Evolutionary conservation across 2,329 filamentous ascomycete species (phyloP).

Genomic region (Cladobotryum protrusum): DNA sequence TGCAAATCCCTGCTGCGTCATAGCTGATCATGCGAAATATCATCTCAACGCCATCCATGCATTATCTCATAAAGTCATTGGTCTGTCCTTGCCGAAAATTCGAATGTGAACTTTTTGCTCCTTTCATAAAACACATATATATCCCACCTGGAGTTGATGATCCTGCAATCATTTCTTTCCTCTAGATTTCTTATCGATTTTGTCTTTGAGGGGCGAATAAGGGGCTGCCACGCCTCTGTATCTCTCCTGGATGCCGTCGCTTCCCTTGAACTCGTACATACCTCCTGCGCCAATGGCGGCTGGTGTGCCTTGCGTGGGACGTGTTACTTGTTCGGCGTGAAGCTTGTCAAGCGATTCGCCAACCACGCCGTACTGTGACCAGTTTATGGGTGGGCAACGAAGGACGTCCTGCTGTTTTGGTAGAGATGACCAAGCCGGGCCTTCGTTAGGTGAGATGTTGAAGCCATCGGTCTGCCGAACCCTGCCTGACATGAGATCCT

Average conservation of each 20-base stretch:
- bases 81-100: no score
- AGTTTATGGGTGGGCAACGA: slow-evolving; percentile 84
- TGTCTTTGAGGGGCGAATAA: slow-evolving; percentile 49
- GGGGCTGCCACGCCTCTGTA: slow-evolving; percentile 51
- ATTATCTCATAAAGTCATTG: no score
- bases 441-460: slow-evolving; percentile 11
- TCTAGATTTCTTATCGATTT: slow-evolving; percentile 34
- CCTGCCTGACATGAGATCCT: slow-evolving; percentile 59
- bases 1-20: no score
- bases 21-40: no score
- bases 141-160: no score
- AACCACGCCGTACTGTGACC: slow-evolving; percentile 88
- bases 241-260: slow-evolving; percentile 37
- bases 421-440: slow-evolving; percentile 53
- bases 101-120: no score
- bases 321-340: slow-evolving; percentile 69
- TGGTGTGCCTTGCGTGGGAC: slow-evolving; percentile 54
- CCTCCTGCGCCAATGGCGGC: slow-evolving; percentile 38
- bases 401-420: slow-evolving; percentile 77
- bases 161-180: slow-evolving; percentile 13
- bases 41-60: no score
- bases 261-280: slow-evolving; percentile 45
- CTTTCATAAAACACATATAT: no score
- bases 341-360: slow-evolving; percentile 73
- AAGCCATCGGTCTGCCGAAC: slow-evolving; percentile 28